Base-by-base conservation (phyloP, 108 stramenopile genomes). In the Licmophora abbreviata region DNA sequence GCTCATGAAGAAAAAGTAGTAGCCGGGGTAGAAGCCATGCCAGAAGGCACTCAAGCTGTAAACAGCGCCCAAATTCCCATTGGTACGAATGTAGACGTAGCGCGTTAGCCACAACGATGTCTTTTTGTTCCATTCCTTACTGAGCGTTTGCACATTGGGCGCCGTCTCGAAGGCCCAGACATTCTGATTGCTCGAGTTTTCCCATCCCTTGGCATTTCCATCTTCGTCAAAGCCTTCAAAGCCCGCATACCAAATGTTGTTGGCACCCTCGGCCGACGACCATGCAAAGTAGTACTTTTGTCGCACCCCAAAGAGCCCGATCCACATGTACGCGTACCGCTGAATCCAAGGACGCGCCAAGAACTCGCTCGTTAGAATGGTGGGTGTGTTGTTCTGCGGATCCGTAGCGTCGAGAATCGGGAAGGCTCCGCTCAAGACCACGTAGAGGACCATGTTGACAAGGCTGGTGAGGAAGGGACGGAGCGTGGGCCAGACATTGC, bases 241-340 rank as follows among this genome's bases (percentile, higher is more conserved):
- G 10, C 95, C 95, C 52, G 85, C 87, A 55, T 85, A 93, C 87
- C 87, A 93, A 38, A 93, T 66, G 52, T 93, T 93, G 68, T 76
- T 81, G 37, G 87, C 87, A 43, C 87, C 92, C 59, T 89, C 83
- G 6, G 92, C 85, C 68, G 85, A 85, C 88, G 86, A 94, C 96
- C 96, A 97, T 1, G 93, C 96, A 73, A 97, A 95, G 82, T 93
- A 95, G 70, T 97, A 97, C 83, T 97, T 97, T 55, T 77, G 62
- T 35, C 95, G 79, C 45, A 83, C 54, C 57, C 73, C 87, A 47
- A 95, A 85, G 17, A 95, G 74, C 11, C 83, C 82, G 6, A 92
- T 44, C 87, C 83, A 92, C 23, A 65, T 61, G 58, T 92, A 85
- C 9, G 54, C 66, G 45, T 73, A 73, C 12, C 94, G 83, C 38